Base-by-base conservation (phyloP, 1,139 yeast species). In the Magnusiomyces suaveolens region DNA sequence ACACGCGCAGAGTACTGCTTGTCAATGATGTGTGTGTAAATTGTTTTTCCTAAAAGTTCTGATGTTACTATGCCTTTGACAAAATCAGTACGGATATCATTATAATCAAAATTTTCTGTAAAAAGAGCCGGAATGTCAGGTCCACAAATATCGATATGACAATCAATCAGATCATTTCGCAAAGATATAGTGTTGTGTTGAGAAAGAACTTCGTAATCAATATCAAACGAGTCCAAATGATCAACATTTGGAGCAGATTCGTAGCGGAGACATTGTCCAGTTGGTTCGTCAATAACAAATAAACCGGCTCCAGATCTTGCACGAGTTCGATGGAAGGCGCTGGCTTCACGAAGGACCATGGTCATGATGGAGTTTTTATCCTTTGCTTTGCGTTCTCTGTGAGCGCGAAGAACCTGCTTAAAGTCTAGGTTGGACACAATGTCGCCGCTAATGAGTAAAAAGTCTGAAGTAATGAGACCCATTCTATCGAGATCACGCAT, bases 91-190 rank as follows among this genome's bases (percentile, higher is more conserved):
- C 99, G 79, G 60, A 92, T 75, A 56, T 80, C 75, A 68, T 90
- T 96, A 69, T 90, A 92, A 71, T 92, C 99, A 64, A 92, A 92
- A 68, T 92, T 90, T 66, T 92, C 99, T 63, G 88, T 95, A 72
- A 90, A 92, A 58, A 92, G 82, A 26, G 95, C 95, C 1, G 97
- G 97, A 32, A 94, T 96, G 62, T 85, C 90, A 1, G 95, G 90
- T 6, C 97, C 77, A 69, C 99, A 92, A 58, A 92, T 88, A 71
- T 92, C 98, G 57, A 92, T 88, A 66, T 87, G 94, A 69, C 98
- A 92, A 72, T 92, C 99, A 59, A 94, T 89, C 61, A 92, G 77
- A 69, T 92, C 97, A 67, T 92, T 94, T 66, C 96, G 79, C 56
- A 92, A 75, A 14, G 80, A 79, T 61, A 92, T 81, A 58, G 86